Evolutionary conservation across 352 stramenopile species (phyloP), one percentile per base, ranked within the genome.

Genomic region (Elongisporangium anandrum): DNA sequence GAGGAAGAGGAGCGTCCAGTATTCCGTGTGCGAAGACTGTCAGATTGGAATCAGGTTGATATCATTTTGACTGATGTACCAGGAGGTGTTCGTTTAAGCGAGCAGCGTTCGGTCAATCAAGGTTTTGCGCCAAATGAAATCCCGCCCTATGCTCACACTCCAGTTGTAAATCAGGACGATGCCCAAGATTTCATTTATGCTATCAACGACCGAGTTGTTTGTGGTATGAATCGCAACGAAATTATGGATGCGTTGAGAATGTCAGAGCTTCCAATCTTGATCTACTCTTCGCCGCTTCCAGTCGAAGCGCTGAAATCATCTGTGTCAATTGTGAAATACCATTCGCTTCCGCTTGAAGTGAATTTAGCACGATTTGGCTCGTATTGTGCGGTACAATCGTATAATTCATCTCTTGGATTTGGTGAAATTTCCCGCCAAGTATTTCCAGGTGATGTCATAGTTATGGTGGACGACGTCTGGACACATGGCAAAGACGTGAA

Each of bases 361-460:
- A 63, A 63, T 20, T 26, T 92, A 4, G 75, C 60, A 39, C 57
- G 19, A 19, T 62, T 72, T 20, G 64, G 79, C 29, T 72, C 66
- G 3, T 73, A 69, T 26, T 60, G 83, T 10, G 84, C 80, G 54
- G 73, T 87, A 50, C 63, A 85, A 52, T 81, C 70, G 12, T 87
- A 69, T 54, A 38, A 59, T 50, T 64, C 52, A 8, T 60, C 63
- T 21, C n/a, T 80, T 49, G 73, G 73, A 55, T 86, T 77, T 51
- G 81, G 68, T 0, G 72, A 90, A 23, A 52, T 90, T 2, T 87
- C 63, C 21, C 71, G 70, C 3, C 83, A 88, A 72, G 68, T 90
- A 16, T 81, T 89, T 61, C 81, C 83, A 0, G 81, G 81, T 17
- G 83, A 93, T 62, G 70, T 89, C 17, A 53, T 93, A 9, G 56